Base-by-base conservation (phyloP, 805 yeast genomes). In the Candida hungchunana region DNA sequence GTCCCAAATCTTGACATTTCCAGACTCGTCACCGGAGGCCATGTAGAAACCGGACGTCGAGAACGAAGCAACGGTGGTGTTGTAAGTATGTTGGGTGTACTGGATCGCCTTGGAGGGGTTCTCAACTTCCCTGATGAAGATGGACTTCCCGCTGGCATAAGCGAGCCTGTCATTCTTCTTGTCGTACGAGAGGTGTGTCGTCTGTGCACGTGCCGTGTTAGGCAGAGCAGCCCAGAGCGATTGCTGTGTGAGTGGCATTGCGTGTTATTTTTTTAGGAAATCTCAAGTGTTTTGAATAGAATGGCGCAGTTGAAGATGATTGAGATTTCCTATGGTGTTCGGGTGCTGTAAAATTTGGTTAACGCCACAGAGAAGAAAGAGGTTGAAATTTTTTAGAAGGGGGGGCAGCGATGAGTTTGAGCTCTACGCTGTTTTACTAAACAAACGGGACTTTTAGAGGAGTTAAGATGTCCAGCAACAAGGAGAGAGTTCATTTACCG, bases 21-120 rank as follows among this genome's bases (percentile, higher is more conserved):
- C 98, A n/a, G 80, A 62, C 48, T 78, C 86, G 55, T 90, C 98
- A 31, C 96, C 97, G 4, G 95, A 82, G 2, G 95, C 96, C 20
- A 90, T 66, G 60, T 85, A 90, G 60, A 70, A 82, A 1, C 98
- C 97, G 10, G 88, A 79, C 1, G 97, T 96, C 1, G 95, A 69
- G 58, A 93, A 87, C 31, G 76, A 74, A 12, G 93, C 96, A 4
- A 81, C 95, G 0, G 95, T 83, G 26, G 94, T 86, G 16, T 74
- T 62, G 26, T 67, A 66, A 23, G 71, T 70, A 60, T 90, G 97
- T 31, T 75, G 80, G 8, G 73, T 73, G 64, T 82, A 90, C 53
- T 86, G 95, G n/a, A 69, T 55, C 9, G 76, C 63, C 23, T 62
- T 52, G 5, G 60, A 51, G 3, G 83, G 76, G n/a, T 66, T 59